Evolutionary conservation across 2,329 filamentous ascomycete genomes (phyloP).

Genomic region (Lasiodiplodia citricola): DNA sequence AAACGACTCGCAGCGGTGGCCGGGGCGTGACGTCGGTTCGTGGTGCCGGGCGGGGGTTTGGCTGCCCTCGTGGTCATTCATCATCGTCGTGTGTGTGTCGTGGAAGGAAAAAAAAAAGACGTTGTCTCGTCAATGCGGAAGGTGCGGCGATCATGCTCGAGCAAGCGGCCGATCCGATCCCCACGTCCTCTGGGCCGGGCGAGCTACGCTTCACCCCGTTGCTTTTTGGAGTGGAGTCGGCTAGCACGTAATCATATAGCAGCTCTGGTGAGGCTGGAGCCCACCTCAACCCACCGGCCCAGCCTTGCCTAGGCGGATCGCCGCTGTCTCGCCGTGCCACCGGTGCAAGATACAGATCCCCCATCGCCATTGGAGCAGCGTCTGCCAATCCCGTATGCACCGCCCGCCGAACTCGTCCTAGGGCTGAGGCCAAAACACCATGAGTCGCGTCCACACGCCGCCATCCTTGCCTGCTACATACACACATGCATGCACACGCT

Average conservation of each 20-base stretch:
- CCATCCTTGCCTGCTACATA: background rate
- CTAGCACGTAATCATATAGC: background rate
- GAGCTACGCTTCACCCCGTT: background rate
- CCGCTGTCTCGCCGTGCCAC: constrained; percentile 6
- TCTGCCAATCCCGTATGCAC: background rate
- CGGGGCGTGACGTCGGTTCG: background rate
- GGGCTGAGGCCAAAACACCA: constrained; percentile 19
- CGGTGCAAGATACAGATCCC: constrained; percentile 16
- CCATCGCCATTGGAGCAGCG: constrained; percentile 2
- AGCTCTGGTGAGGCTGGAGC: constrained; percentile 4
- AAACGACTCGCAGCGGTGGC: background rate
- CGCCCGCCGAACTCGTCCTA: constrained; percentile 8
- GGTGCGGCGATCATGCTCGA: constrained; percentile 22
- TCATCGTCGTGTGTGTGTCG: background rate
- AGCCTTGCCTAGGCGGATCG: background rate
- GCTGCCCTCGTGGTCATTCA: background rate
- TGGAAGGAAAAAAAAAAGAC: background rate
- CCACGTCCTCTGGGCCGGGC: background rate
- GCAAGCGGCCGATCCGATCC: constrained; percentile 20
- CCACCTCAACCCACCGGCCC: background rate
- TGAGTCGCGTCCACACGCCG: background rate
- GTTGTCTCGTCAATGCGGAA: constrained; percentile 17
- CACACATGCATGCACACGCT: background rate
- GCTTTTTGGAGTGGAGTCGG: constrained; percentile 18
- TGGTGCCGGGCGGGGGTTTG: background rate